Conservation (phyloP, 306 rosid species). For the Cicer judaicum region DNA sequence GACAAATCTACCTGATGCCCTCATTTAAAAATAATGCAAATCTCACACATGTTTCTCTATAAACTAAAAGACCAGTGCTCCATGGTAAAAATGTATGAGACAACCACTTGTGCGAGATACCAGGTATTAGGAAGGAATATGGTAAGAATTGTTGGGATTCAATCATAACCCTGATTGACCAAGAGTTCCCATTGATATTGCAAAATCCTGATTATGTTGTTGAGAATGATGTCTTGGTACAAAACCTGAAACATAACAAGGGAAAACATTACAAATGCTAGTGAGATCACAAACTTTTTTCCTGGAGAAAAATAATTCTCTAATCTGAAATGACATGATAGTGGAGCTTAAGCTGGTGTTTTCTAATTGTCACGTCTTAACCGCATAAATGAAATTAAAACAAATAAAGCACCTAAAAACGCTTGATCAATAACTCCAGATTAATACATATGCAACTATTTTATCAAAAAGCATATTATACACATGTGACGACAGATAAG, state of each 20-base stretch:
- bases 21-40: constrained; percentile 1
- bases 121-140: neutral
- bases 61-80: neutral
- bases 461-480: constrained; percentile 24
- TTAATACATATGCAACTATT: constrained; percentile 22
- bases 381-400: neutral
- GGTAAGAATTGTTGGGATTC: constrained; percentile 18
- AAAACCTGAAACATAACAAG: constrained; percentile 43
- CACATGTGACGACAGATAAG: constrained; percentile 33
- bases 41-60: constrained; percentile 5
- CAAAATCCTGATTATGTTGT: constrained; percentile 30
- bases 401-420: too few species aligned
- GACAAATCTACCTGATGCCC: neutral
- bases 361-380: neutral
- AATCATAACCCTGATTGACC: constrained; percentile 34
- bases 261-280: constrained; percentile 14
- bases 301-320: neutral
- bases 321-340: neutral
- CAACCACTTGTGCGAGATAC: neutral
- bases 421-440: constrained; percentile 14
- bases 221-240: constrained; percentile 35
- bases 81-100: constrained; percentile 26
- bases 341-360: neutral
- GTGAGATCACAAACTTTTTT: constrained; percentile 25
- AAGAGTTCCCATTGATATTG: constrained; percentile 29